Percentiles rank a stretch among this genome's conserved stretches.
phyloP scores from a whole-genome alignment of 306 rosid genomes.

The Ammopiptanthus mongolicus region DNA sequence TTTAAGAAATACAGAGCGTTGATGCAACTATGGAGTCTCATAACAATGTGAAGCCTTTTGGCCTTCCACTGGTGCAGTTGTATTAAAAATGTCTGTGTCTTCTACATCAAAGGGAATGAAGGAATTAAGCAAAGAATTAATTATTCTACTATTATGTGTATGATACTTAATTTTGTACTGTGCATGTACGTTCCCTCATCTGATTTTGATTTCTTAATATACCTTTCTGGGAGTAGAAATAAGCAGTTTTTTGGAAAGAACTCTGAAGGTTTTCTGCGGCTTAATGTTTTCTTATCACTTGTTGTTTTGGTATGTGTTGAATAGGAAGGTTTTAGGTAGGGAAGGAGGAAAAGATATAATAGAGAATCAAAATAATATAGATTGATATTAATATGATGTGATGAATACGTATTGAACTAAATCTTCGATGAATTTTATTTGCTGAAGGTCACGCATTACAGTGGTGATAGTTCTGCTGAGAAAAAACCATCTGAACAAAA shows the following conservation, averaged over 20 bases:
- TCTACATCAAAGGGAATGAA: background rate
- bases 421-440: background rate
- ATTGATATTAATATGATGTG: no score
- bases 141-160: background rate
- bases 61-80: background rate
- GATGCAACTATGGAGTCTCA: background rate
- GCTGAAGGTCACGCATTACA: constrained; percentile 28
- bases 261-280: background rate
- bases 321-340: no score
- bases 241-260: background rate
- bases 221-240: background rate
- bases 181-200: background rate
- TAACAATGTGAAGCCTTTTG: background rate
- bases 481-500: constrained; percentile 27
- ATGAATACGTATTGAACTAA: background rate
- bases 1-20: background rate
- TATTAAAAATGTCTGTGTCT: background rate
- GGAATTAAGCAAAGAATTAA: background rate
- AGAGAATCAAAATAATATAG: no score
- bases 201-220: background rate
- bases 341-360: no score
- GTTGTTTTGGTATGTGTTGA: background rate
- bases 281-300: background rate
- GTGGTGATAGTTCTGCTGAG: constrained; percentile 19
- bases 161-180: background rate